A percentile compares a stretch with the other conserved stretches of the same genome.
phyloP scores from a whole-genome alignment of 1,139 yeast genomes.

The Scheffersomyces segobiensis region DNA sequence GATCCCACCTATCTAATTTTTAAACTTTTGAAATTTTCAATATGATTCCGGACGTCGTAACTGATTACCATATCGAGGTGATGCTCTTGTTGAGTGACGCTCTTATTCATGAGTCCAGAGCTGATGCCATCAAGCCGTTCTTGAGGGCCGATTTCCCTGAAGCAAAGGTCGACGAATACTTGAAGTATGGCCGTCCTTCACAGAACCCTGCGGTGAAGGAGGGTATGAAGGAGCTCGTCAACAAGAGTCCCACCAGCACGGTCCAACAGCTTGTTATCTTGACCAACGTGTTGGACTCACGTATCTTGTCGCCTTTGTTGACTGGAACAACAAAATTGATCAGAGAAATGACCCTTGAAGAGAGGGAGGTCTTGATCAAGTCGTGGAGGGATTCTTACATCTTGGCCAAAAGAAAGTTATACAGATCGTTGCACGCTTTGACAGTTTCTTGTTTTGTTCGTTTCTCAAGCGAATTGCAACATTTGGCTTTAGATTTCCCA shows the following conservation, averaged over 20 bases:
- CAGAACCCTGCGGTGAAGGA: slow-evolving; percentile 28
- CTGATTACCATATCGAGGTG: slow-evolving; percentile 28
- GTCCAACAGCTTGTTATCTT: slow-evolving; percentile 25
- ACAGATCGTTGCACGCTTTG: slow-evolving; percentile 24
- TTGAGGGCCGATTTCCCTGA: slow-evolving; percentile 28
- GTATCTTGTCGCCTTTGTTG: slow-evolving; percentile 35
- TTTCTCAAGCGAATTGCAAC: slow-evolving; percentile 35
- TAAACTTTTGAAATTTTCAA: neutral
- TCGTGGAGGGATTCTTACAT: slow-evolving; percentile 44
- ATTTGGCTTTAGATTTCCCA: slow-evolving; percentile 36
- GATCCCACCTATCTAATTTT: neutral
- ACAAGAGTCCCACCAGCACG: slow-evolving; percentile 16
- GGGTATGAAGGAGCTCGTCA: slow-evolving; percentile 1
- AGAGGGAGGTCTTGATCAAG: slow-evolving; percentile 29
- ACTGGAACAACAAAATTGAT: slow-evolving; percentile 36
- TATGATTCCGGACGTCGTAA: slow-evolving; percentile 16
- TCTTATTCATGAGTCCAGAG: slow-evolving; percentile 33
- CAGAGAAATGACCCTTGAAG: slow-evolving; percentile 36
- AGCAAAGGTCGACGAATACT: slow-evolving; percentile 34
- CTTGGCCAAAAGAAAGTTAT: slow-evolving; percentile 28
- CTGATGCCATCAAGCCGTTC: slow-evolving; percentile 28
- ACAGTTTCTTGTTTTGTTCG: slow-evolving; percentile 24
- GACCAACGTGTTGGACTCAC: slow-evolving; percentile 28
- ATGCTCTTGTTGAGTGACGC: slow-evolving; percentile 36
- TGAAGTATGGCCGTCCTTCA: slow-evolving; percentile 31